Base-by-base conservation (phyloP, 140 eudicot species). In the Ambrosia hybrid region DNA sequence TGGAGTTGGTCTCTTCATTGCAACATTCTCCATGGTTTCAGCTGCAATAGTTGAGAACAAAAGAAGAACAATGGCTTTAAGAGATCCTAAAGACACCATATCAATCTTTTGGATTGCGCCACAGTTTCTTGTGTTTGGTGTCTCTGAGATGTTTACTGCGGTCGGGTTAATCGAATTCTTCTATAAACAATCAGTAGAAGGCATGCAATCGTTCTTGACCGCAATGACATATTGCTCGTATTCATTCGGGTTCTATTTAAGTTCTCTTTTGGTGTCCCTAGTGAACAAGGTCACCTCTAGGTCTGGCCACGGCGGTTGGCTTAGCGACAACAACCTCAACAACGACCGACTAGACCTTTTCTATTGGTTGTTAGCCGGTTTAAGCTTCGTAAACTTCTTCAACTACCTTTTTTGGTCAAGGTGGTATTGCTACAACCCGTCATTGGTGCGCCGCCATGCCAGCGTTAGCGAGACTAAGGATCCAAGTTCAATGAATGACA, bases 181-280 rank as follows among this genome's bases (percentile, higher is more conserved):
- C 63, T 91, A 91, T 51, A 88, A 84, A 73, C 97, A 91, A 15
- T 86, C 97, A 5, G 34, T 84, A 49, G 84, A 86, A 71, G 96
- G 95, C 67, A 91, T 88, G 97, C 86, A 81, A 62, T 88, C 96
- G 4, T 91, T 91, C 78, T 71, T 88, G 59, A 91, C 97, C 3
- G 96, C 97, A 63, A 86, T 91, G 96, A 91, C 97, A 12, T 91
- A 91, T 38, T 91, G 96, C 73, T 88, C 97, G 0, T 91, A 91
- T 67, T 91, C 97, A 49, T 91, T 91, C 45, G 97, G 97, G 37
- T 91, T 91, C 85, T 91, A 88, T 14, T 60, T 91, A 67, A 91
- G 97, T 79, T 88, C 96, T 14, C 71, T 88, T 8, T 39, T 91
- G 55, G 97, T 91, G 63, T 86, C 97, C 3, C 68, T 88, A 57